Evolutionary conservation across 1,139 yeast genomes (phyloP), one percentile per base, ranked within the genome.

Genomic region (Pichia sp.): DNA sequence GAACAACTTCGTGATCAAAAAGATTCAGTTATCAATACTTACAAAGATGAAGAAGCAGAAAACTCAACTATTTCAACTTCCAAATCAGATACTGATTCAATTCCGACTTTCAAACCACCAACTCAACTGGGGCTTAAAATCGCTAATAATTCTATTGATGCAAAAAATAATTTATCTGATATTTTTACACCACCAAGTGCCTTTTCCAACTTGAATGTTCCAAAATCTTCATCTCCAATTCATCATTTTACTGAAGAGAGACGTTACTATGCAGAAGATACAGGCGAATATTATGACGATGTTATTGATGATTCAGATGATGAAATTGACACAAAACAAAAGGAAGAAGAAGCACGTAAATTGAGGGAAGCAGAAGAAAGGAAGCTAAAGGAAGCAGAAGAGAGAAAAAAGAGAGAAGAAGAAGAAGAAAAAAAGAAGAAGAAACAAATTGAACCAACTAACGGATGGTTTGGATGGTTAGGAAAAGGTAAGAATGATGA

Each of bases 401-500:
- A 56, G 28, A 58, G 47, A 25, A 49, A 48, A 34, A 51, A 49
- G 36, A 47, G 51, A 39, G 40, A 43, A 32, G 37, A 45, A 26
- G 43, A 48, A 25, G 50, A 57, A 42, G 48, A 47, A 39, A 35
- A 39, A 5, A 34, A 41, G 28, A 43, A 39, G 32, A 33, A 40
- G 4, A 18, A 43, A 25, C 37, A 46, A 1, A 45, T 54, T 4
- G 46, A 32, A 10, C 46, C 40, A 25, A 37, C 48, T 11, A 52
- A 50, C 3, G 67, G 81, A 10, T 80, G 83, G 83, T 72, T 78
- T 57, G 69, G 75, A 25, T 77, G 81, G 75, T 66, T 73, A 31
- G 68, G 70, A 18, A 64, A 56, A 44, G 68, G 70, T 8, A 64
- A 56, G 40, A 59, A 64, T 42, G 70, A 71, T 45, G 78, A 79